Evolutionary conservation across 2,329 filamentous ascomycete species (phyloP).

Genomic region (Penicillium verrucosum): DNA sequence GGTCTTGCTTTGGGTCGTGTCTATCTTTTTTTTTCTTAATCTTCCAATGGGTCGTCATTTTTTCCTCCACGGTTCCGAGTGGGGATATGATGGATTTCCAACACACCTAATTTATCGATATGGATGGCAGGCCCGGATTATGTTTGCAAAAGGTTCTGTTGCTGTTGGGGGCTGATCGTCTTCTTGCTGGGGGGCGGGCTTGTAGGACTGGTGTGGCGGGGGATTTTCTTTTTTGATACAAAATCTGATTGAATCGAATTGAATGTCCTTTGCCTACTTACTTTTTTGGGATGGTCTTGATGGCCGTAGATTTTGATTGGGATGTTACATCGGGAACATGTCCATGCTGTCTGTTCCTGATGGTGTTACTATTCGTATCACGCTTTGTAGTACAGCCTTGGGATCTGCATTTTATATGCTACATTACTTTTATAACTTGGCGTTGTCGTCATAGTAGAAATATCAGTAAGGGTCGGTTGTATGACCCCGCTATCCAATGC

Average conservation of each 20-base stretch:
- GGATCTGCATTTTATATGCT: not conserved
- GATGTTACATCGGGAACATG: not conserved
- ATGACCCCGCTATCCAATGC: not conserved
- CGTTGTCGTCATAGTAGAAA: not conserved
- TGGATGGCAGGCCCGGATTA: constrained; percentile 4
- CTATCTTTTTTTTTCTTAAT: constrained; percentile 1
- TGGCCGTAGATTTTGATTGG: not conserved
- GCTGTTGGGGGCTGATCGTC: constrained; percentile 7
- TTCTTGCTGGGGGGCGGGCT: constrained; percentile 10
- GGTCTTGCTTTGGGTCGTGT: constrained; percentile 3
- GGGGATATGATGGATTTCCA: not conserved
- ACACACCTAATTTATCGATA: not conserved
- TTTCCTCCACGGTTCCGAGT: constrained; percentile 7
- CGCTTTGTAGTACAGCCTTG: not conserved
- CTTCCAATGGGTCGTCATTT: constrained; percentile 3
- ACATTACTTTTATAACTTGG: not conserved
- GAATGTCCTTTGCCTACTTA: constrained; percentile 17
- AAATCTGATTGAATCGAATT: constrained; percentile 30
- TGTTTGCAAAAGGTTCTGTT: constrained; percentile 2
- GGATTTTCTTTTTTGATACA: constrained; percentile 22
- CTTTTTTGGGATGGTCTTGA: not conserved
- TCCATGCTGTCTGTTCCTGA: constrained; percentile 7
- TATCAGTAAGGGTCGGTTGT: not conserved
- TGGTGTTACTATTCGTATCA: not conserved
- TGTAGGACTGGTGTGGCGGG: constrained; percentile 15